Evolutionary conservation across 129 eudicot species (phyloP), one percentile per base, ranked within the genome.

Genomic region (Smallanthus sonchifolius): DNA sequence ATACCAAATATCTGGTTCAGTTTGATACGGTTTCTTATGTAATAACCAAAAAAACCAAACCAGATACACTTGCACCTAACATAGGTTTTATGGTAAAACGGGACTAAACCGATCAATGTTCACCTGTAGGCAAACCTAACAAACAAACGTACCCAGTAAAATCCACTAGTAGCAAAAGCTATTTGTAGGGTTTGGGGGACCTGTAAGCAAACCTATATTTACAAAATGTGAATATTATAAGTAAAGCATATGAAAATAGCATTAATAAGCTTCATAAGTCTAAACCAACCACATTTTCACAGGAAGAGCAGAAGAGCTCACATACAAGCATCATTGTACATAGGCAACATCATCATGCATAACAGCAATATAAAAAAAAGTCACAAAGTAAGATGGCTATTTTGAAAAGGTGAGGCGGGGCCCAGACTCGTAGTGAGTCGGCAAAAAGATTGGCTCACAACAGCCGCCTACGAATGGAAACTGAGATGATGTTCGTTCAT

Each of bases 381-480:
- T 52, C 37, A 43, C 65, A 37, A 54, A 38, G 39, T 15, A 64
- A 66, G 55, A 48, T 75, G 35, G 72, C 75, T 67, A 76, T 57
- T 61, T 34, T 34, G 15, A 67, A 24, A 54, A 55, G 55, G 64
- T 32, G 69, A 76, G 79, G 60, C 67, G 67, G 72, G 37, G 75
- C 86, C 82, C 63, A 44, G 77, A 69, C 81, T 80, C 81, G 79
- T 34, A 75, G 83, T 69, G 82, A 78, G 79, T 77, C 80, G 57
- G 77, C 78, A 74, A 77, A 83, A 83, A 78, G 78, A 75, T 62
- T 63, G 91, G 86, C 84, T 78, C 86, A 81, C 81, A 67, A 65
- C 69, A 76, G 38, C 76, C 65, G 72, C 75, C 81, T 63, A 78
- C 30, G 38, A 65, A 35, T 47, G 19, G 75, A 75, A 39, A 61